Conservation (phyloP, 2,329 filamentous ascomycete genomes). For the Seiridium unicorne region DNA sequence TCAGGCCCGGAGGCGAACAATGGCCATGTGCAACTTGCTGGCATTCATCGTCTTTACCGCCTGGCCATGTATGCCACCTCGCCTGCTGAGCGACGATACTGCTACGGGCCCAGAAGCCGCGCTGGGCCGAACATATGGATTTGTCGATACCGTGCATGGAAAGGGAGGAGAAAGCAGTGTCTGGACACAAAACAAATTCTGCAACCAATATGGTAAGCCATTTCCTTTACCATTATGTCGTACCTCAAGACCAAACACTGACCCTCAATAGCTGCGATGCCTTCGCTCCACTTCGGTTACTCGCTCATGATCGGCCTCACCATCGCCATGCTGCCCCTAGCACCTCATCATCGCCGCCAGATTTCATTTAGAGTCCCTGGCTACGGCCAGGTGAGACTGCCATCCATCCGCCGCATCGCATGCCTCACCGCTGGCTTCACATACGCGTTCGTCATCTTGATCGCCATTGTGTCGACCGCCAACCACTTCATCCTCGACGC, state of each 20-base stretch:
- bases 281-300: conserved; percentile 74
- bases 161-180: conserved; percentile 61
- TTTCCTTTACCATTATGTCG: not conserved
- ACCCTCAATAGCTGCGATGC: conserved; percentile 62
- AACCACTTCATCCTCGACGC: conserved; percentile 75
- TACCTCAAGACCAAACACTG: not conserved
- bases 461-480: conserved; percentile 68
- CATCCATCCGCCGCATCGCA: conserved; percentile 35
- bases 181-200: conserved; percentile 70
- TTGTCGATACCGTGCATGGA: conserved; percentile 60
- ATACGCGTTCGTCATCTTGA: conserved; percentile 64
- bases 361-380: conserved; percentile 29
- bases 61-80: conserved; percentile 64
- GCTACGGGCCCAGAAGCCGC: conserved; percentile 55
- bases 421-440: conserved; percentile 50
- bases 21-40: conserved; percentile 60
- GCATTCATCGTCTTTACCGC: conserved; percentile 62
- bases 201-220: conserved; percentile 67
- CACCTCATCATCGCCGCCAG: conserved; percentile 48
- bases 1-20: conserved; percentile 54
- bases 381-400: conserved; percentile 2
- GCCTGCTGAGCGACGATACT: conserved; percentile 54
- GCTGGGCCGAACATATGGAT: conserved; percentile 59
- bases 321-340: conserved; percentile 63
- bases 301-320: conserved; percentile 71